These are phyloP conservation scores for Verticillium zaregamsianum DNA, from an alignment of 2,329 filamentous ascomycete genomes.

Conservation along the genomic window DNA sequence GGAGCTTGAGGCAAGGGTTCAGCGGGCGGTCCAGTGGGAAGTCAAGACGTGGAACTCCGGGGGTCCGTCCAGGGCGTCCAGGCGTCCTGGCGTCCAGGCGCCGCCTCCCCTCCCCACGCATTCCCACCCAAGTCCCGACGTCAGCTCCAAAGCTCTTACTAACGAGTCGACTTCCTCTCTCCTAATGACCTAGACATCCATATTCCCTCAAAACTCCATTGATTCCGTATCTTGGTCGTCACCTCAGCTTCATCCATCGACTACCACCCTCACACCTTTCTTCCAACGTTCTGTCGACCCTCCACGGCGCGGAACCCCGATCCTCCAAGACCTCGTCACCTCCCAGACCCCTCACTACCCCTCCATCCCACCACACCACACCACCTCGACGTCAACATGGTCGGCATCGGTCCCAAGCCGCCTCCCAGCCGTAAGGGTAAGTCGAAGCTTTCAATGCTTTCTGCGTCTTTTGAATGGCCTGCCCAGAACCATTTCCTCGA, in stretches of 20 bases:
- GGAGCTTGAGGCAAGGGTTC: not conserved
- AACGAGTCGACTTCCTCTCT: not conserved
- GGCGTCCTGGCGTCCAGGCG: not conserved
- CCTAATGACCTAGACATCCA: not conserved
- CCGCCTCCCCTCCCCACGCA: not conserved
- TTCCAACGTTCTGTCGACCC: not conserved
- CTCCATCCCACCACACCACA: not conserved
- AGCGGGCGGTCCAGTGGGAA: not conserved
- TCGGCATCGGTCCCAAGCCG: slow-evolving; percentile 46
- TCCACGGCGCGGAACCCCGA: not conserved
- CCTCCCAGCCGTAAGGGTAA: slow-evolving; percentile 62
- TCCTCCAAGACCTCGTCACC: not conserved
- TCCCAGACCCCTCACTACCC: not conserved
- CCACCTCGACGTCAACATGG: slow-evolving; percentile 35
- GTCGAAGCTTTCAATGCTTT: slow-evolving; percentile 24
- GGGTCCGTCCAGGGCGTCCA: not conserved
- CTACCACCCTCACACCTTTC: not conserved
- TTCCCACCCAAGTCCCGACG: not conserved
- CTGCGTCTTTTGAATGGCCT: not conserved
- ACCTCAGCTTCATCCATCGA: not conserved
- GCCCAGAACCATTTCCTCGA: not conserved
- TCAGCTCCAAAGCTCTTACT: not conserved
- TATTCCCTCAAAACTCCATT: not conserved
- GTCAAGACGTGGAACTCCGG: not conserved
- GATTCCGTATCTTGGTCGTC: not conserved